phyloP scores from a whole-genome alignment of 306 rosid species.

The Quercus engelmannii region DNA sequence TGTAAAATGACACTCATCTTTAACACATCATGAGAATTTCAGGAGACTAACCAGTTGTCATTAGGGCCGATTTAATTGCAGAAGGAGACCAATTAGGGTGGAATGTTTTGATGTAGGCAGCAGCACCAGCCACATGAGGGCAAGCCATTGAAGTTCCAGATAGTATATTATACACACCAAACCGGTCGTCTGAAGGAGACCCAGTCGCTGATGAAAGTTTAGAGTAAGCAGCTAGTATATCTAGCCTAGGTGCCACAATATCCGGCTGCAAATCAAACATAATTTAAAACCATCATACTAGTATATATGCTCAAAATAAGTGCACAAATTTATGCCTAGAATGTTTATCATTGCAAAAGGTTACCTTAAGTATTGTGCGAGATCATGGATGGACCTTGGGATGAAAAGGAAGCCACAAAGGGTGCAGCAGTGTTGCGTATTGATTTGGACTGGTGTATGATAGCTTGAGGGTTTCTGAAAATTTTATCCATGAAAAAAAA shows the following conservation, averaged over 20 bases:
- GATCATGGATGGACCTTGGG: conserved; percentile 60
- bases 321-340: no score
- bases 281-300: no score
- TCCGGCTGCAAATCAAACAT: conserved; percentile 48
- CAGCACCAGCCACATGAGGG: conserved; percentile 68
- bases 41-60: conserved; percentile 63
- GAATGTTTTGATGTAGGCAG: conserved; percentile 70
- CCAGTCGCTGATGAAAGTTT: conserved; percentile 35
- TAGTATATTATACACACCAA: conserved; percentile 39
- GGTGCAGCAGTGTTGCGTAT: conserved; percentile 38
- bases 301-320: no score
- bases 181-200: conserved; percentile 29
- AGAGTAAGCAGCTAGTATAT: conserved; percentile 68
- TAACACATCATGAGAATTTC: not conserved
- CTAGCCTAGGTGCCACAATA: conserved; percentile 70
- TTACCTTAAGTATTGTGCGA: conserved; percentile 62
- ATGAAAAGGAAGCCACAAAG: conserved; percentile 59
- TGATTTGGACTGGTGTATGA: conserved; percentile 38
- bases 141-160: conserved; percentile 88
- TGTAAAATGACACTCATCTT: no score
- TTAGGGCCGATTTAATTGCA: conserved; percentile 84
- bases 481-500: no score
- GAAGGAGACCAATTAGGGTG: conserved; percentile 87
- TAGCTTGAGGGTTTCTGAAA: conserved; percentile 54
- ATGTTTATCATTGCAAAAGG: no score